Conservation (phyloP, 2,329 filamentous ascomycete genomes). For the Alternaria hordeiaustralica region DNA sequence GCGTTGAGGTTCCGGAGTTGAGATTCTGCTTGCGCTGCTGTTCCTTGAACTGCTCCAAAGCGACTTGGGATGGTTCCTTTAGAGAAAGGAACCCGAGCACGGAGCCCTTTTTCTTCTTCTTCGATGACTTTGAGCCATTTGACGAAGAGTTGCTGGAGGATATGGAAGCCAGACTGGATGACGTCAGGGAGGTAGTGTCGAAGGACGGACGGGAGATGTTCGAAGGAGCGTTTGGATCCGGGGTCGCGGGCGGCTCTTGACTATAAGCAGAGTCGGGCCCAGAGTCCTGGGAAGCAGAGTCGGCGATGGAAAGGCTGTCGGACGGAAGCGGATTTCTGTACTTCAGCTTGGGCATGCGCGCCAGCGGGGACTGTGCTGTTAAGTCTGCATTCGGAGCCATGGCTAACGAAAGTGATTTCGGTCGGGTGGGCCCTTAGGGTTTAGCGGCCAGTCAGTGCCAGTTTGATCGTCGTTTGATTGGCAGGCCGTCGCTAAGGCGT, state of each 20-base stretch:
- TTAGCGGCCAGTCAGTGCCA: constrained; percentile 23
- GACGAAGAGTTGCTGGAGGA: constrained; percentile 32
- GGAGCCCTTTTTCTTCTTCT: constrained; percentile 45
- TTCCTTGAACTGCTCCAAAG: constrained; percentile 55
- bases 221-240: constrained; percentile 14
- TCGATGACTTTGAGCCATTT: constrained; percentile 35
- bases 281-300: constrained; percentile 7
- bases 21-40: constrained; percentile 51
- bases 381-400: constrained; percentile 39
- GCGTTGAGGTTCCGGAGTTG: constrained; percentile 25
- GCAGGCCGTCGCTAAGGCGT: constrained; percentile 18
- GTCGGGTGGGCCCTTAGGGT: constrained; percentile 25
- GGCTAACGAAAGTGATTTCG: constrained; percentile 33
- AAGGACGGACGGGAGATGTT: constrained; percentile 17
- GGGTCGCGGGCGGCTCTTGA: constrained; percentile 12
- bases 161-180: constrained; percentile 44
- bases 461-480: constrained; percentile 26
- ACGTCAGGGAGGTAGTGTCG: constrained; percentile 29
- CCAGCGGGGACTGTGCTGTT: constrained; percentile 33
- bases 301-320: constrained; percentile 26
- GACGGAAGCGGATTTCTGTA: constrained; percentile 42
- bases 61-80: constrained; percentile 57
- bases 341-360: constrained; percentile 44
- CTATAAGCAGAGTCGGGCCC: constrained; percentile 6
- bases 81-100: constrained; percentile 56